Base-by-base conservation (phyloP, 257 asterid species). In the Lycium ferocissimum region DNA sequence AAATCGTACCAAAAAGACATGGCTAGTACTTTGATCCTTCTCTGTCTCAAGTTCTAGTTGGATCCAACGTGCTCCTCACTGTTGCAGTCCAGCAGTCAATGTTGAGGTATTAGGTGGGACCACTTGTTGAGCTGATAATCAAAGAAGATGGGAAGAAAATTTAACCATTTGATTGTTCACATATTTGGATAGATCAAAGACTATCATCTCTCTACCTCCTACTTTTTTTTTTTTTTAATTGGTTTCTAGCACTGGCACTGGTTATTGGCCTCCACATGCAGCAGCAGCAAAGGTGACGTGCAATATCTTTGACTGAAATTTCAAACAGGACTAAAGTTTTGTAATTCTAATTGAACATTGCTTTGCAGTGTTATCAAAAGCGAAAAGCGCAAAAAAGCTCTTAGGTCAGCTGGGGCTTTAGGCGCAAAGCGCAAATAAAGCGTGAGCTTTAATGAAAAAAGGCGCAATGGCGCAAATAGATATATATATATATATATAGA, bases 271-370 rank as follows among this genome's bases (percentile, higher is more conserved):
- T 70, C 40, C 80, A 2, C 54, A 20, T 47, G 81, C 61, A 47
- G 47, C 38, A 9, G 61, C 15, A n/a, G 0, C 38, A 72, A 43
- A 10, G 59, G 37, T 45, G 35, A 45, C 18, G 20, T 73, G 80
- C 57, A 73, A 45, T 73, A 51, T 49, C 38, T 43, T 73, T 43
- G n/a, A 45, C 61, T 49, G n/a, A 73, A 72, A 22, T 47, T 73
- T 73, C 81, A 20, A 47, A 47, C 61, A 12, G n/a, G 62, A 73
- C 12, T 47, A 73, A 72, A 20, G 10, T 73, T 73, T 20, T 12
- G 38, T 47, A 47, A 11, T 47, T 73, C 61, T 73, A 73, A 13
- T 47, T 78, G 14, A 54, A 20, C 18, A 13, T 54, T 80, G 38
- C 17, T 40, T 40, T 8, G 26, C n/a, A n/a, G n/a, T n/a, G n/a